Evolutionary conservation across 2,329 filamentous ascomycete genomes (phyloP), one percentile per base, ranked within the genome.

Genomic region (Aureobasidium sp.): DNA sequence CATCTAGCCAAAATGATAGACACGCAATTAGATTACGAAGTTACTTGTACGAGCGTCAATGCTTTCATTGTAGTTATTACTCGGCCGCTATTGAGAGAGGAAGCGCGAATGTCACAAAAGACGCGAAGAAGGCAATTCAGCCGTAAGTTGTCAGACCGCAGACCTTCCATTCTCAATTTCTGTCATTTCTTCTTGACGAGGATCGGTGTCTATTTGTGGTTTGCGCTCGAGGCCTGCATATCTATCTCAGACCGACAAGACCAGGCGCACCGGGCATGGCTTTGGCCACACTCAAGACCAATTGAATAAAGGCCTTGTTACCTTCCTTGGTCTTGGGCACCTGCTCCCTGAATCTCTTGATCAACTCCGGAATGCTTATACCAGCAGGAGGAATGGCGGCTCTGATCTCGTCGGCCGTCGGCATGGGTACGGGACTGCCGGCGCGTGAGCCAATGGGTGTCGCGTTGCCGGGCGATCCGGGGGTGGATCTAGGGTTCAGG

Each of bases 361-460:
- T 74, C 25, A 80, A 68, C 5, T 70, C 67, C 36, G 71, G 69
- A 53, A 80, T 76, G 27, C 69, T 71, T 66, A 79, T 78, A 57
- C 79, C 79, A 49, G 75, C 70, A 0, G 71, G 61, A 2, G 79
- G 78, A 45, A 81, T 75, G 0, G 74, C 73, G 6, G 74, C 73
- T 31, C 75, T 74, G 55, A 81, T 76, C 64, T 80, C 77, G 29
- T 73, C 73, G 3, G 77, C 72, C 1, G 77, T 75, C 0, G 78
- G 78, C 25, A 79, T 70, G 34, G 65, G 68, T 12, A 69, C 65
- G 1, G 73, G 73, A 27, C 72, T 73, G 31, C 65, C 71, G 20
- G 70, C 70, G 42, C 72, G 73, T 48, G 71, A 73, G 34, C 66
- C 71, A 29, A 61, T 65, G 9, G 71, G 71, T 11, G 71, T 70